A percentile compares a stretch with the other conserved stretches of the same genome.
Evolutionary conservation across 1,284 basidiomycete genomes (phyloP).

Genomic region (Trametes polyzona): DNA sequence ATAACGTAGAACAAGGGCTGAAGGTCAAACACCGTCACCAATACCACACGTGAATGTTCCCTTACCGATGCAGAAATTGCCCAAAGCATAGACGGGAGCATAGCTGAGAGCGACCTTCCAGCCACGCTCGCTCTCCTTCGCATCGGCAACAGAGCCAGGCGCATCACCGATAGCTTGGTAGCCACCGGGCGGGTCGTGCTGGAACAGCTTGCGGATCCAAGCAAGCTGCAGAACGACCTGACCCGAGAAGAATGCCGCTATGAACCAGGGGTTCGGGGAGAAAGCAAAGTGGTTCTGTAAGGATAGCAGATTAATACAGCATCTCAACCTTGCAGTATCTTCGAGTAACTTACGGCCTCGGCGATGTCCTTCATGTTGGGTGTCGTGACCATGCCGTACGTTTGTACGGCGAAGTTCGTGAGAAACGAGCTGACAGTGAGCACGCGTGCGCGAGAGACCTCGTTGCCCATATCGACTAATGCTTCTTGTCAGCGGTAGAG

Average conservation of each 20-base stretch:
- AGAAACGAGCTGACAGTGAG: slow-evolving; percentile 36
- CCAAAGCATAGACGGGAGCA: slow-evolving; percentile 38
- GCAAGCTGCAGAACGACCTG: slow-evolving; percentile 36
- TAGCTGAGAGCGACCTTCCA: slow-evolving; percentile 33
- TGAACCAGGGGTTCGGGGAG: slow-evolving; percentile 41
- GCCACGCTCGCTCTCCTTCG: slow-evolving; percentile 23
- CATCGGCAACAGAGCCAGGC: neutral
- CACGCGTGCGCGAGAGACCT: slow-evolving; percentile 33
- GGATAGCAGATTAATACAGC: too few relatives aligned
- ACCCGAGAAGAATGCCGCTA: slow-evolving; percentile 40
- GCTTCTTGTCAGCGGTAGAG: too few relatives aligned
- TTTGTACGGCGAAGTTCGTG: slow-evolving; percentile 37
- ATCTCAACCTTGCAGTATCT: neutral
- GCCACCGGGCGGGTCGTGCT: slow-evolving; percentile 12
- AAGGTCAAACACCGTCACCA: too few relatives aligned
- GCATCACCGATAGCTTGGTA: slow-evolving; percentile 19
- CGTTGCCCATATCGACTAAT: slow-evolving; percentile 32
- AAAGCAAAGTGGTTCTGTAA: slow-evolving; percentile 41
- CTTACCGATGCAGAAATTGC: slow-evolving; percentile 40
- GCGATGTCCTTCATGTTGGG: slow-evolving; percentile 43
- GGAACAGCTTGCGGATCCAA: slow-evolving; percentile 37
- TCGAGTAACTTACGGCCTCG: slow-evolving; percentile 33
- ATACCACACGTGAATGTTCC: too few relatives aligned
- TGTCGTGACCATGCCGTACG: slow-evolving; percentile 36
- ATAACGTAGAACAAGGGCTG: neutral